Base-by-base conservation (phyloP, 257 asterid genomes). In the Euphrasia confusa region DNA sequence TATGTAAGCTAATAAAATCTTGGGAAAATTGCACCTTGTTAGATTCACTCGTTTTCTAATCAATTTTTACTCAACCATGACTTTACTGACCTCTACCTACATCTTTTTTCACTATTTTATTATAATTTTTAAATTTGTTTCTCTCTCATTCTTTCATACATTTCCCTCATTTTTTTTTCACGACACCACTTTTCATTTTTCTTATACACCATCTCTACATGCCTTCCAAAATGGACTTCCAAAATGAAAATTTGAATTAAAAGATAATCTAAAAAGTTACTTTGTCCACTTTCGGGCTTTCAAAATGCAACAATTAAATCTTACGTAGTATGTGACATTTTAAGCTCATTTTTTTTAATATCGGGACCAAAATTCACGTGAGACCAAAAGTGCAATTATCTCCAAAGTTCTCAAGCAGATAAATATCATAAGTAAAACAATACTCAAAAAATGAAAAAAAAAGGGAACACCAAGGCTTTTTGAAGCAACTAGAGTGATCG, bases 401-500 rank as follows among this genome's bases (percentile, higher is more conserved):
- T 45, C 17, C 0, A 50, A 14, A 63, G 37, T 17, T 60, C 58
- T 59, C 61, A 63, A 61, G 57, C 49, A 61, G 44, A n/a, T 33
- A 59, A 50, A 64, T 35, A 26, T 44, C 56, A 18, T 13, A 11
- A 13, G 35, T 21, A 28, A 28, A 5, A 2, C 10, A 59, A 18
- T 42, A 48, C 48, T 15, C 7, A 44, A 14, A 55, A 17, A 33
- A 21, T 45, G 53, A 55, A 59, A 64, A 59, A 64, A 44, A 37
- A 60, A 42, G 44, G 32, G 57, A 55, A 14, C 12, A 56, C 2
- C 9, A 1, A 9, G 13, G 17, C 4, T 18, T 56, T 30, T 21
- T 62, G 58, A 64, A 69, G 58, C 13, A 65, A 66, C 35, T 30
- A 18, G 49, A 65, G 69, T 33, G 44, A 58, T 55, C 65, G 33